Percentiles rank a stretch among this genome's conserved stretches.
These are phyloP conservation scores for Kodamaea plutei DNA, from an alignment of 1,139 yeast species.

Conservation along the genomic window DNA sequence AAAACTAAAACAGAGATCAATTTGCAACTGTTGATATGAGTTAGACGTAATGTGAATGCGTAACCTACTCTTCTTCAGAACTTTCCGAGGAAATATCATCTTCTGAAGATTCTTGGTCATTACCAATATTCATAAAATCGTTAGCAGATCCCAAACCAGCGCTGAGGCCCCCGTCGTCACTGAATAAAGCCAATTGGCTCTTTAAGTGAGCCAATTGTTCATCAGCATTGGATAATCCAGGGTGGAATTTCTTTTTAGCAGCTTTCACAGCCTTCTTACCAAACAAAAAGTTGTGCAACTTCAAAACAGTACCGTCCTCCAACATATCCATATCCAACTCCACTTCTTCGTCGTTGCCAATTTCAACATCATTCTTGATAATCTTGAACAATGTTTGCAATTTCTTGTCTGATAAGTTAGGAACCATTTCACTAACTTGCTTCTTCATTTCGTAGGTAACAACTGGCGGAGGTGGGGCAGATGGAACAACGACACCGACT, in stretches of 20 bases:
- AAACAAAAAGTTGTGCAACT: constrained; percentile 76
- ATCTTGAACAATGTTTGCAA: constrained; percentile 80
- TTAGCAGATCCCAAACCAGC: constrained; percentile 16
- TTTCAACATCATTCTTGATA: constrained; percentile 79
- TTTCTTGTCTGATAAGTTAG: constrained; percentile 73
- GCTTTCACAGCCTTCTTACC: constrained; percentile 46
- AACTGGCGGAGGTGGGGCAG: constrained; percentile 27
- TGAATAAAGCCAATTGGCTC: constrained; percentile 77
- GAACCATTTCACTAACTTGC: constrained; percentile 83
- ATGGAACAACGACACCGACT: constrained; percentile 15
- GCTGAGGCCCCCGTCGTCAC: constrained; percentile 37
- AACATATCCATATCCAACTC: constrained; percentile 94
- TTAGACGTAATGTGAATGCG: background rate
- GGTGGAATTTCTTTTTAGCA: constrained; percentile 48
- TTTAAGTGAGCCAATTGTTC: constrained; percentile 76
- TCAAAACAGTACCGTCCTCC: constrained; percentile 78
- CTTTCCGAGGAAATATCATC: constrained; percentile 49
- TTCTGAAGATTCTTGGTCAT: constrained; percentile 27
- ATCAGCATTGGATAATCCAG: constrained; percentile 61
- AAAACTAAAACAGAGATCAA: no score
- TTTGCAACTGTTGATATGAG: no score
- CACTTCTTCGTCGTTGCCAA: constrained; percentile 76
- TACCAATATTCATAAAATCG: constrained; percentile 26
- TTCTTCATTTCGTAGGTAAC: constrained; percentile 96
- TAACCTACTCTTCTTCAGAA: constrained; percentile 57